Evolutionary conservation across 768 basidiomycete genomes (phyloP).

Genomic region (Tricholoma sp.): DNA sequence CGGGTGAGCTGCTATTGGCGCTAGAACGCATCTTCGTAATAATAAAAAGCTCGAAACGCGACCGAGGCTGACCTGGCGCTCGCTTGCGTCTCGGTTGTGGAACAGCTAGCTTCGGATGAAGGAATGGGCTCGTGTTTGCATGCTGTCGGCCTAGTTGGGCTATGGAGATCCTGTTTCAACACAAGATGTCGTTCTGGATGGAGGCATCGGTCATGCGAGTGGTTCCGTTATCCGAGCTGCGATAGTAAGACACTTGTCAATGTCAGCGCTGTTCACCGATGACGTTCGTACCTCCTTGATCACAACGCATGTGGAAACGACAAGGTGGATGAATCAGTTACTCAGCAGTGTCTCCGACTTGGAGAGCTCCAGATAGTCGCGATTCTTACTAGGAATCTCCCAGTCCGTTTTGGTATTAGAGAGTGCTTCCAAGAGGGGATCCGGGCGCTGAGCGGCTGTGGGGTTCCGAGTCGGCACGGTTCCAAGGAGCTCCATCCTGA

Average conservation of each 20-base stretch:
- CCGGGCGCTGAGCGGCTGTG: not conserved
- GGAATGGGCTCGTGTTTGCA: not conserved
- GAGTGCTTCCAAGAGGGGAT: not conserved
- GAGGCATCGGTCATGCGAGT: not conserved
- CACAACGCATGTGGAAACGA: not conserved
- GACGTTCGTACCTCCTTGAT: not conserved
- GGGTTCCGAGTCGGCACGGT: not conserved
- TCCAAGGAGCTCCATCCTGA: not conserved
- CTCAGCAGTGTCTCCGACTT: not conserved
- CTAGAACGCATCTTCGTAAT: not conserved
- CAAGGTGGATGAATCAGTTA: not conserved
- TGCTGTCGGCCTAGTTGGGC: not conserved
- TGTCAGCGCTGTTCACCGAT: not conserved
- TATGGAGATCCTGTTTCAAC: not conserved
- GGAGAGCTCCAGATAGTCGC: not conserved
- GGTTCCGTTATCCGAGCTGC: not conserved
- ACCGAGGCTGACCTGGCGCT: too few relatives aligned
- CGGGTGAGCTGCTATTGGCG: not conserved
- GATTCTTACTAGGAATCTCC: not conserved
- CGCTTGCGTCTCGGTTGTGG: not conserved
- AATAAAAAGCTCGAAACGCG: not conserved
- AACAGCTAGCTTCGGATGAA: not conserved
- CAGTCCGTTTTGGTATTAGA: not conserved
- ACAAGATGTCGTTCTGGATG: not conserved
- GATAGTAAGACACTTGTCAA: not conserved